These are phyloP conservation scores for Xylariaceae sp. DNA, from an alignment of 2,329 filamentous ascomycete genomes.

Conservation along the genomic window DNA sequence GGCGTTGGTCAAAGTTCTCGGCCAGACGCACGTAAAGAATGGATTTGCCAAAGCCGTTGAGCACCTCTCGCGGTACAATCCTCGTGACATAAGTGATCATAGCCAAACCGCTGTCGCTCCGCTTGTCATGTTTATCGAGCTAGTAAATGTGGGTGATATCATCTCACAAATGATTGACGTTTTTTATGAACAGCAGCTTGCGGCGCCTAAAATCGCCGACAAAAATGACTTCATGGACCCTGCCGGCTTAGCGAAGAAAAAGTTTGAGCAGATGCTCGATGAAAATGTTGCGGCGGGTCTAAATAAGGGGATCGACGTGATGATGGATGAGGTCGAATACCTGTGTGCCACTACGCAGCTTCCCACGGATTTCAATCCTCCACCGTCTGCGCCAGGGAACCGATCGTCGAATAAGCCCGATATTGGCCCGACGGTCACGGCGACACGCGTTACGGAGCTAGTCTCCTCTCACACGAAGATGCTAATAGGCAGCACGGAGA, in stretches of 20 bases:
- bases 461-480: slow-evolving; percentile 86
- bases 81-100: slow-evolving; percentile 70
- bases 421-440: slow-evolving; percentile 67
- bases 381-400: slow-evolving; percentile 33
- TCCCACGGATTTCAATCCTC: slow-evolving; percentile 86
- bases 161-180: slow-evolving; percentile 99
- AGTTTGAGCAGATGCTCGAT: slow-evolving; percentile 97
- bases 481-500: slow-evolving; percentile 91
- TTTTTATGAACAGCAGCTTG: slow-evolving; percentile 94
- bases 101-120: slow-evolving; percentile 74
- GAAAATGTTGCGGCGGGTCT: slow-evolving; percentile 92
- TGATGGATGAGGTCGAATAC: slow-evolving; percentile 98
- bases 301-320: slow-evolving; percentile 95
- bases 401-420: slow-evolving; percentile 34
- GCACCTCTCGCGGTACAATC: slow-evolving; percentile 87
- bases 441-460: slow-evolving; percentile 73
- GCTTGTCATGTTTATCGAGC: slow-evolving; percentile 89
- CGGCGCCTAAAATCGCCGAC: slow-evolving; percentile 75
- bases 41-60: slow-evolving; percentile 90
- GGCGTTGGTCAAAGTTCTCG: slow-evolving; percentile 73
- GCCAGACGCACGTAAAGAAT: slow-evolving; percentile 79
- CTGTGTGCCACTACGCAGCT: slow-evolving; percentile 82
- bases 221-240: slow-evolving; percentile 92
- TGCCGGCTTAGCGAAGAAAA: slow-evolving; percentile 91
- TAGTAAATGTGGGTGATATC: slow-evolving; percentile 95